Evolutionary conservation across 2,329 filamentous ascomycete species (phyloP).

Genomic region (Laburnicola sp.): DNA sequence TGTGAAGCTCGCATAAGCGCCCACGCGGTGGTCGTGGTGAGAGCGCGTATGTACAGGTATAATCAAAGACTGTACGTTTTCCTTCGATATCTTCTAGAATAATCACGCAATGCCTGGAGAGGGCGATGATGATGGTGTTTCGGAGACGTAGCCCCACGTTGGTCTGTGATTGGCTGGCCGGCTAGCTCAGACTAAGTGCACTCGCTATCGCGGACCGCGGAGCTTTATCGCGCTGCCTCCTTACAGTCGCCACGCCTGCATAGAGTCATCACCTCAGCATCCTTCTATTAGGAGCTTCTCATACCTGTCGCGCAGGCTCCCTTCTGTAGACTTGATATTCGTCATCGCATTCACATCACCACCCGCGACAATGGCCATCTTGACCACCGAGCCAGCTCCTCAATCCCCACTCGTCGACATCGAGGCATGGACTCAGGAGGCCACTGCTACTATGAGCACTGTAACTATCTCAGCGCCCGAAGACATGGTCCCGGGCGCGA

Average conservation of each 20-base stretch:
- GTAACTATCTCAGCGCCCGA: constrained; percentile 45
- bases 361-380: constrained; percentile 38
- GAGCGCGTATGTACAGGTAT: no score
- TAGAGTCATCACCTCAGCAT: background rate
- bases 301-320: constrained; percentile 4
- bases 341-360: constrained; percentile 1
- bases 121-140: constrained; percentile 1
- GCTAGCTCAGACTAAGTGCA: constrained; percentile 10
- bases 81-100: background rate
- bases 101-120: constrained; percentile 1
- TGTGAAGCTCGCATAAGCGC: no score
- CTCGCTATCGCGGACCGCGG: constrained; percentile 6
- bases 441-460: constrained; percentile 48
- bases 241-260: background rate
- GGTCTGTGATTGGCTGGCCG: constrained; percentile 29
- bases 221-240: constrained; percentile 12
- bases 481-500: constrained; percentile 54
- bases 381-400: constrained; percentile 24
- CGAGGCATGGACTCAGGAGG: constrained; percentile 54
- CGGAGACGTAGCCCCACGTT: constrained; percentile 25
- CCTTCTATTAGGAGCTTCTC: background rate
- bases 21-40: no score
- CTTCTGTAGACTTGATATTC: background rate
- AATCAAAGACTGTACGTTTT: no score
- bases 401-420: constrained; percentile 45